Percentiles rank a stretch among this genome's conserved stretches.
phyloP scores from a whole-genome alignment of 2,329 filamentous ascomycete species.

The Pseudonectria buxi region DNA sequence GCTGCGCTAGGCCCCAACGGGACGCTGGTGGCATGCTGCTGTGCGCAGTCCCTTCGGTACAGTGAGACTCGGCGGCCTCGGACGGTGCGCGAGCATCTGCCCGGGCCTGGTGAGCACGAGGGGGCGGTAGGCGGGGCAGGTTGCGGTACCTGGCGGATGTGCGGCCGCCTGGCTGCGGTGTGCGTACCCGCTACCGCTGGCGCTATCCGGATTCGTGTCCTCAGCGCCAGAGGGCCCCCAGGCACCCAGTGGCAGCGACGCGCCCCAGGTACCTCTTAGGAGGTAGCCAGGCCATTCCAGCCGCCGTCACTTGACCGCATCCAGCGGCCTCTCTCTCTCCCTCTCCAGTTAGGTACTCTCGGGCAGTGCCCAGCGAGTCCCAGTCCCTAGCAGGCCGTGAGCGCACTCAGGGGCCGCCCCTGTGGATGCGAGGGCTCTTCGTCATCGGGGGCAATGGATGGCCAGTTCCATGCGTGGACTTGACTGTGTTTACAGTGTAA shows the following conservation, averaged over 20 bases:
- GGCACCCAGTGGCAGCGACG: conserved; percentile 16
- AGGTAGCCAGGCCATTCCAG: conserved; percentile 12
- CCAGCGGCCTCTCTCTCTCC: conserved; percentile 11
- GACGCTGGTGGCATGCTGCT: conserved; percentile 24
- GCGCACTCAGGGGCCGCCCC: no score
- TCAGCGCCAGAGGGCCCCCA: conserved; percentile 7
- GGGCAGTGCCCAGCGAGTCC: conserved; percentile 6
- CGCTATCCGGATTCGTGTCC: conserved; percentile 14
- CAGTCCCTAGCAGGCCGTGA: neutral
- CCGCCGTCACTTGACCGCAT: conserved; percentile 20
- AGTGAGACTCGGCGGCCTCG: neutral
- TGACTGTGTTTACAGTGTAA: no score
- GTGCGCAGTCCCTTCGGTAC: conserved; percentile 17
- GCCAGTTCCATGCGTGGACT: no score
- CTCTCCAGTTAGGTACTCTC: neutral
- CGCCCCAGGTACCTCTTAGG: conserved; percentile 14
- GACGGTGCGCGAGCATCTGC: conserved; percentile 15
- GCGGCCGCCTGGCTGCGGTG: conserved; percentile 5
- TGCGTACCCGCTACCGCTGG: conserved; percentile 15
- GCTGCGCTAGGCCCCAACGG: no score
- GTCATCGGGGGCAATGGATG: no score
- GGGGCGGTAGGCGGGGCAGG: conserved; percentile 13
- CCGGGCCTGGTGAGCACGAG: conserved; percentile 12
- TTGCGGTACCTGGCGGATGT: conserved; percentile 12
- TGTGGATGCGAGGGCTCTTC: no score